Evolutionary conservation across 495 filamentous ascomycete species (phyloP).

Genomic region (Talaromyces ruber): DNA sequence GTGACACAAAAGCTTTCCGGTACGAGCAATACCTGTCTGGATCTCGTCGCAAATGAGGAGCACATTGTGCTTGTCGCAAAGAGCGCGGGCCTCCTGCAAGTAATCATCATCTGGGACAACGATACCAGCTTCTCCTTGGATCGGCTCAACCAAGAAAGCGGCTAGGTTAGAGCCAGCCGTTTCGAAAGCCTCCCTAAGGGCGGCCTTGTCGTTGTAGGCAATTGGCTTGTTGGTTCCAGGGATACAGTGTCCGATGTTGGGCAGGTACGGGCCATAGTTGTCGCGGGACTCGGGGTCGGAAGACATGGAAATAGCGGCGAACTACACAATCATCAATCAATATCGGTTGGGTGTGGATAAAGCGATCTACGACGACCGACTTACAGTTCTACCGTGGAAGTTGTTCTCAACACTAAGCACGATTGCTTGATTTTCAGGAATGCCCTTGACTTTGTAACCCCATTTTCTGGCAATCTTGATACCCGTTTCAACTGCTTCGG

Average conservation of each 20-base stretch:
- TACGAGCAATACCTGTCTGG: constrained; percentile 93
- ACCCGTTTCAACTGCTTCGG: constrained; percentile 96
- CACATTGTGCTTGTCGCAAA: constrained; percentile 91
- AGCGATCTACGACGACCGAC: constrained; percentile 15
- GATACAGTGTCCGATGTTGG: constrained; percentile 69
- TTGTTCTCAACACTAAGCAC: constrained; percentile 83
- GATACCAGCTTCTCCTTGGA: constrained; percentile 96
- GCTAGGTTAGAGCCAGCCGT: constrained; percentile 77
- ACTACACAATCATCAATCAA: constrained; percentile 41
- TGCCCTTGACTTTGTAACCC: constrained; percentile 95
- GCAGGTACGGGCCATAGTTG: constrained; percentile 94
- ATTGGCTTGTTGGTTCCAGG: constrained; percentile 74
- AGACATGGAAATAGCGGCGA: constrained; percentile 90
- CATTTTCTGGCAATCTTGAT: constrained; percentile 98
- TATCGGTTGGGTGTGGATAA: neutral
- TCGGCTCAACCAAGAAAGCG: constrained; percentile 93
- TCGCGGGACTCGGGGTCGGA: constrained; percentile 91
- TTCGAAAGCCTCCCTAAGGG: constrained; percentile 71
- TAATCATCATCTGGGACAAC: constrained; percentile 92
- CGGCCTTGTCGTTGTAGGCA: constrained; percentile 74
- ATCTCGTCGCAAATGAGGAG: constrained; percentile 98
- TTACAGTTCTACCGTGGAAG: constrained; percentile 92
- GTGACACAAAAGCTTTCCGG: constrained; percentile 84
- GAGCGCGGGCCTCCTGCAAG: constrained; percentile 65
- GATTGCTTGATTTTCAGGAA: constrained; percentile 73